phyloP scores from a whole-genome alignment of 345 rosid genomes.

The Draba incana region DNA sequence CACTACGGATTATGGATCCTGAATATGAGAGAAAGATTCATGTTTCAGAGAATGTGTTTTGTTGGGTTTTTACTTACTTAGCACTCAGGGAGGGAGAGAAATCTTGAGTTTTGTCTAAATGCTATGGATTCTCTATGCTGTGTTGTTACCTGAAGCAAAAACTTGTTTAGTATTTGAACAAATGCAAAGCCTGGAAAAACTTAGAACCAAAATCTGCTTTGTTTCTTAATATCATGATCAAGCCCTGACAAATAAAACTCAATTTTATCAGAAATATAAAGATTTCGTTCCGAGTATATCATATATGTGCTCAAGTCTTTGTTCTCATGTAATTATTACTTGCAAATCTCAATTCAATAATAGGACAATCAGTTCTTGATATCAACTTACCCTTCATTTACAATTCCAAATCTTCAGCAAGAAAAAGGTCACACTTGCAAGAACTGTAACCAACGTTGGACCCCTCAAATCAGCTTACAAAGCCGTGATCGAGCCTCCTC shows the following conservation, averaged over 20 bases:
- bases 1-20: background rate
- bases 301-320: too few relatives aligned
- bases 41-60: slow-evolving; percentile 14
- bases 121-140: slow-evolving; percentile 9
- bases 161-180: background rate
- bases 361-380: too few relatives aligned
- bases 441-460: slow-evolving; percentile 39
- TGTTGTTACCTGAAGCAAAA: slow-evolving; percentile 1
- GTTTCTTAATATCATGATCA: too few relatives aligned
- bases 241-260: too few relatives aligned
- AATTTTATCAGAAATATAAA: too few relatives aligned
- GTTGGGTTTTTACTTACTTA: background rate
- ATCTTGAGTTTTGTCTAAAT: slow-evolving; percentile 4
- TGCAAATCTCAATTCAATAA: too few relatives aligned
- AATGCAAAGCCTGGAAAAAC: background rate
- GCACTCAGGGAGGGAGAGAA: background rate
- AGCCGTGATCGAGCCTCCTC: slow-evolving; percentile 33
- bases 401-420: slow-evolving; percentile 33
- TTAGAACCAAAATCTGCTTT: background rate
- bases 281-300: too few relatives aligned
- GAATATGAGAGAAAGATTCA: slow-evolving; percentile 1
- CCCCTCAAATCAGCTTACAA: slow-evolving; percentile 19
- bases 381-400: slow-evolving; percentile 40
- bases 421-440: slow-evolving; percentile 22
- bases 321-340: too few relatives aligned